phyloP scores from a whole-genome alignment of 495 filamentous ascomycete species.

The Tuber aestivum region DNA sequence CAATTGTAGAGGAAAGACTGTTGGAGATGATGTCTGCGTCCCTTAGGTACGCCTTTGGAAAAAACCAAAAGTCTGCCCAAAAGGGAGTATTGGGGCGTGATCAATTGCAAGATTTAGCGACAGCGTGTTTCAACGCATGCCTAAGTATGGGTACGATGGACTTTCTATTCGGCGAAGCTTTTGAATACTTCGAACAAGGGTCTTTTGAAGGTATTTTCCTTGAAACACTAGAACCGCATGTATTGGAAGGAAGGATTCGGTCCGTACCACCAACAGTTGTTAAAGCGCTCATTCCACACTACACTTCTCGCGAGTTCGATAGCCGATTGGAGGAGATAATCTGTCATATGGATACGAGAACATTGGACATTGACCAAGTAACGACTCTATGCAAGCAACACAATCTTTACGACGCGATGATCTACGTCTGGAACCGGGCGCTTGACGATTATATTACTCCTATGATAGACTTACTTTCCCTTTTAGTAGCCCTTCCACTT shows the following conservation, averaged over 20 bases:
- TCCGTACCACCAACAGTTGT: conserved; percentile 74
- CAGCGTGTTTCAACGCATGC: conserved; percentile 76
- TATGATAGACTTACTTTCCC: conserved; percentile 70
- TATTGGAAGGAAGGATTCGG: conserved; percentile 68
- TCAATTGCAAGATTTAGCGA: conserved; percentile 70
- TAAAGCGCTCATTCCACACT: conserved; percentile 78
- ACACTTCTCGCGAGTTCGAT: conserved; percentile 63
- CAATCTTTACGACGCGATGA: conserved; percentile 85
- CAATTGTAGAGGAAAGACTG: conserved; percentile 78
- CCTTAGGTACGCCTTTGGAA: conserved; percentile 78
- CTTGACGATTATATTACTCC: conserved; percentile 85
- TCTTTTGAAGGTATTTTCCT: conserved; percentile 69
- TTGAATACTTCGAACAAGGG: conserved; percentile 77
- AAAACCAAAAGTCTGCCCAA: conserved; percentile 42
- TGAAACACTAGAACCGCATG: conserved; percentile 76
- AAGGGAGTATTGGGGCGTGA: conserved; percentile 50
- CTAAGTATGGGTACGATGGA: conserved; percentile 66
- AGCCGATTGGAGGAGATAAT: conserved; percentile 87
- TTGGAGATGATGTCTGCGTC: conserved; percentile 93
- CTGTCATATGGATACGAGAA: conserved; percentile 81
- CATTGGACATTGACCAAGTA: conserved; percentile 89
- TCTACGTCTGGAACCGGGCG: conserved; percentile 94
- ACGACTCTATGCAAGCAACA: conserved; percentile 85
- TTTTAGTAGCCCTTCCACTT: conserved; percentile 58
- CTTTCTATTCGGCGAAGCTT: conserved; percentile 86